Base-by-base conservation (phyloP, 805 yeast genomes). In the Candida vartiovaarae region DNA sequence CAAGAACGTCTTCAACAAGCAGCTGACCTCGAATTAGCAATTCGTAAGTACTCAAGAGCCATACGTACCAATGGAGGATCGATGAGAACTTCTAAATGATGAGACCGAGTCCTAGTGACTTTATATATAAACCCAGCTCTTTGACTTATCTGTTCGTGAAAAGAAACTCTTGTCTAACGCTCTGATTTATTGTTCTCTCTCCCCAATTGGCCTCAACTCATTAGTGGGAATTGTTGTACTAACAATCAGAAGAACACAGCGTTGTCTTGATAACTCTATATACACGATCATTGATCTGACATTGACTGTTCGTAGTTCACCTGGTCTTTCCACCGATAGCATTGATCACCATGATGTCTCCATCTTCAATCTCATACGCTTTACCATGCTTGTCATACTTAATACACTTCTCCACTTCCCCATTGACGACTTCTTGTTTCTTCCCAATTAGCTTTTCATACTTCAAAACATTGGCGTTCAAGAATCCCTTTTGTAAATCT, bases 401-500 rank as follows among this genome's bases (percentile, higher is more conserved):
- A 10, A 54, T 37, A 5, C 35, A 28, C 24, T 50, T 72, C 31
- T 70, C 75, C 8, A 62, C 55, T 6, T 59, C 65, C 6, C 53
- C 46, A 28, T 41, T 46, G 6, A 44, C 44, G 11, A 49, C 47
- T 10, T 49, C 40, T 9, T 50, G 50, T 34, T 49, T 42, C 4
- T 36, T 42, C 23, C 42, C 44, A 27, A 64, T 51, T 42, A 83
- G 63, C 54, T 85, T 93, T 5, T 74, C 70, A 60, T 74, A 83
- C 55, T 83, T 83, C 57, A 76, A 72, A 28, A 89, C 84, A 45
- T 81, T 79, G 8, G 93, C 95, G 57, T 78, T 76, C 38, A 89
- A 78, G 60, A 89, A 89, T 1, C 95, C 84, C 55, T 81, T 77
- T 65, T 83, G 81, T 43, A 88, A 66, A 61, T 88, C 96, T 2